These are phyloP conservation scores for Lachnellula arida DNA, from an alignment of 2,329 filamentous ascomycete species.

Conservation along the genomic window DNA sequence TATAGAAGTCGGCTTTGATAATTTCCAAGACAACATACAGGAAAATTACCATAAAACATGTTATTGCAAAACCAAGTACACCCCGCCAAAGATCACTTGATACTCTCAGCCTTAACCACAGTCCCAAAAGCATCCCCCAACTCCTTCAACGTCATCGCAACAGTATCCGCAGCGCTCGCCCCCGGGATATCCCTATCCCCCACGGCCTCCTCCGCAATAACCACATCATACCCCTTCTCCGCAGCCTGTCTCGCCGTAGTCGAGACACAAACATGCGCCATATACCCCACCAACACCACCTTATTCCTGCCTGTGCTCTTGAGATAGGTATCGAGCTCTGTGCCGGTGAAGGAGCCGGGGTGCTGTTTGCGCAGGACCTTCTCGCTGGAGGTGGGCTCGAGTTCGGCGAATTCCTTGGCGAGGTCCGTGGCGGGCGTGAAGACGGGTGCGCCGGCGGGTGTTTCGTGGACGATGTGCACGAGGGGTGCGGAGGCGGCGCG, in stretches of 20 bases:
- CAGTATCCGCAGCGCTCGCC: conserved; percentile 48
- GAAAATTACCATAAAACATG: not conserved
- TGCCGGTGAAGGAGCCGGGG: conserved; percentile 57
- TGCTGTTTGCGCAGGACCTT: conserved; percentile 53
- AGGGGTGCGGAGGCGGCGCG: conserved; percentile 47
- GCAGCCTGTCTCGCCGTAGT: conserved; percentile 58
- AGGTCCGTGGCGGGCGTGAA: conserved; percentile 60
- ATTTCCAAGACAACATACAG: no score
- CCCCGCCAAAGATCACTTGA: conserved; percentile 8
- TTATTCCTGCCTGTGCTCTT: conserved; percentile 48
- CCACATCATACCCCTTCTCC: conserved; percentile 59
- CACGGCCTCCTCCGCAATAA: conserved; percentile 57
- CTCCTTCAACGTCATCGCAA: conserved; percentile 49
- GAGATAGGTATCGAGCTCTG: conserved; percentile 52
- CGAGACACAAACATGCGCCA: conserved; percentile 62
- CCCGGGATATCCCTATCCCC: conserved; percentile 63
- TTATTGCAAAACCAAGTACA: not conserved
- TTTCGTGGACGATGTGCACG: conserved; percentile 57
- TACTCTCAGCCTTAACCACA: conserved; percentile 39
- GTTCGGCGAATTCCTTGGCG: conserved; percentile 55
- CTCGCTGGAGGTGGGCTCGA: conserved; percentile 49
- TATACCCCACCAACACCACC: conserved; percentile 56
- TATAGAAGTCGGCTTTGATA: no score
- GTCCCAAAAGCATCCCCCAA: conserved; percentile 61
- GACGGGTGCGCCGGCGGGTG: conserved; percentile 57